A percentile compares a stretch with the other conserved stretches of the same genome.
These are phyloP conservation scores for Xylaria arbuscula DNA, from an alignment of 2,329 filamentous ascomycete genomes.

Conservation along the genomic window DNA sequence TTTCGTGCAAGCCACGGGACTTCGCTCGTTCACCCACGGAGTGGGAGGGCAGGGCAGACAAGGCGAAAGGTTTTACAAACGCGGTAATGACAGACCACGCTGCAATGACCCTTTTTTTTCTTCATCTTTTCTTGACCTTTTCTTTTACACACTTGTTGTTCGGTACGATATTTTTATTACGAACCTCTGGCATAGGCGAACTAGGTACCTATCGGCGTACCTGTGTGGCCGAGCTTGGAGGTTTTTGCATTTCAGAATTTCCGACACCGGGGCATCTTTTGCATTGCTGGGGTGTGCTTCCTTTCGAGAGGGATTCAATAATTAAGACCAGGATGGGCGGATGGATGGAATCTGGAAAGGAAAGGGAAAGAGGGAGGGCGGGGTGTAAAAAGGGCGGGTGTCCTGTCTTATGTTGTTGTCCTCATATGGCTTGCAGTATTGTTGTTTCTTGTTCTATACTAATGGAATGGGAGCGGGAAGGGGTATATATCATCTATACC, in stretches of 20 bases:
- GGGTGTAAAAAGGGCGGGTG: constrained; percentile 19
- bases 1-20: constrained; percentile 7
- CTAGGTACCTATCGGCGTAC: constrained; percentile 22
- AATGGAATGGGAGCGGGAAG: not conserved
- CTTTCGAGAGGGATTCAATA: constrained; percentile 21
- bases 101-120: constrained; percentile 42
- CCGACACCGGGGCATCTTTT: constrained; percentile 37
- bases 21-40: too few relatives aligned
- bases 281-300: constrained; percentile 23
- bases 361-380: constrained; percentile 22
- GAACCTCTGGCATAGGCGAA: constrained; percentile 31
- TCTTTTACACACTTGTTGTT: constrained; percentile 10
- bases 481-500: constrained; percentile 30
- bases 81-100: constrained; percentile 45
- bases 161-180: constrained; percentile 37
- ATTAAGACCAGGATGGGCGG: not conserved
- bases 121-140: not conserved
- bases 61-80: not conserved
- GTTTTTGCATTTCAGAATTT: constrained; percentile 40
- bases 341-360: not conserved
- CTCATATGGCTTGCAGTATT: constrained; percentile 26
- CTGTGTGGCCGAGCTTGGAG: constrained; percentile 34
- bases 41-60: not conserved
- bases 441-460: constrained; percentile 15
- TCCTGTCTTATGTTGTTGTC: constrained; percentile 27